Evolutionary conservation across 306 rosid genomes (phyloP), one percentile per base, ranked within the genome.

Genomic region (Prunus mira): DNA sequence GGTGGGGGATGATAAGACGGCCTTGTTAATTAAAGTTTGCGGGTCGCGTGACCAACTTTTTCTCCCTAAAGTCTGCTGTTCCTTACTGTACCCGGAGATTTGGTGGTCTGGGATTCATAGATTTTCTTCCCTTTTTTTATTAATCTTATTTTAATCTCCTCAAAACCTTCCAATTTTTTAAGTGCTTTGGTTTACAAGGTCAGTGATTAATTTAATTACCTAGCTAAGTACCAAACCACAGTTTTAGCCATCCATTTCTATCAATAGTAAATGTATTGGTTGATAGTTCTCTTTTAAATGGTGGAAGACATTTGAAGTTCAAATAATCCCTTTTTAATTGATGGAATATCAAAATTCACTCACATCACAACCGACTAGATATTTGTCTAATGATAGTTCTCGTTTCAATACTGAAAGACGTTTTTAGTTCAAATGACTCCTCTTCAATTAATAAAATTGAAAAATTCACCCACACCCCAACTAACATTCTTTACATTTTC

Each of bases 41-140:
- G 88, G 77, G 81, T 71, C 78, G 89, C 89, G 89, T 86, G 89
- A 70, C 69, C 18, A 20, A 70, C 86, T 86, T 86, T 85, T 84
- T 72, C 47, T 6, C 52, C 79, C 41, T 65, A 83, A 84, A 81
- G 88, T 83, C 86, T 84, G 81, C 82, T 38, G 71, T 67, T 73
- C 20, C 77, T 71, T 20, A 61, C 89, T 86, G 90, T 82, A 51
- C 69, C 38, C 38, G 49, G 69, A 85, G 95, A 92, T 92, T 91
- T 85, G 12, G 50, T 73, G 86, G 94, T 91, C 92, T 88, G 90
- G 69, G 28, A 67, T 84, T 66, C 27, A 56, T 63, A 86, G 90
- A 89, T 91, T 85, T 88, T 72, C 76, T 69, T 75, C 56, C 70
- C 25, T 76, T 65, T 79, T 20, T 56, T 56, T 55, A 20, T 52